Percentiles rank a stretch among this genome's conserved stretches.
Conservation (phyloP, 139 green algal species). For the Chlorella sp. region DNA sequence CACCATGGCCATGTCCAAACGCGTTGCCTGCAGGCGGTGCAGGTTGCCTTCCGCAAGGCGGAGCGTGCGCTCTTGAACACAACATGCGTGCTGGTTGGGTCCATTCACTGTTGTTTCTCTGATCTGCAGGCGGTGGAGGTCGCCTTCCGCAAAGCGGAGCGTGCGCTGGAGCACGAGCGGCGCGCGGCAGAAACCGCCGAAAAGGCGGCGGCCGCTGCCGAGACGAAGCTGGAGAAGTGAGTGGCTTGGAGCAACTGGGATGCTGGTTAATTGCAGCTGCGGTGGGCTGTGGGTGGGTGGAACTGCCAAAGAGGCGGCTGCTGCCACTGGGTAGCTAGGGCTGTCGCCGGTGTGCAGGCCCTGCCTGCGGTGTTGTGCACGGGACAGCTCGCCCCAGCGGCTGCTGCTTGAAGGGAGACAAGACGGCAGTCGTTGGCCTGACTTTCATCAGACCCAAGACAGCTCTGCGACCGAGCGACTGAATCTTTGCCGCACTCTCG, state of each 20-base stretch:
- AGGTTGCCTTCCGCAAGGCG: neutral
- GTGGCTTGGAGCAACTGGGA: too few species aligned
- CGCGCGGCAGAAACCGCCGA: conserved; percentile 9
- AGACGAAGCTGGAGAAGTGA: conserved; percentile 37
- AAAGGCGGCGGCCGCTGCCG: conserved; percentile 12
- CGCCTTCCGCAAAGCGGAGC: conserved; percentile 10
- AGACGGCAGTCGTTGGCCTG: too few species aligned
- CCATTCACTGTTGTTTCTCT: neutral
- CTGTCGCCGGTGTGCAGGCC: too few species aligned
- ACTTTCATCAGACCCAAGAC: too few species aligned
- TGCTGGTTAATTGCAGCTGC: too few species aligned
- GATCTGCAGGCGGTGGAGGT: conserved; percentile 8
- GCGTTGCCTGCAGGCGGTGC: neutral
- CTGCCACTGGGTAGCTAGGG: neutral
- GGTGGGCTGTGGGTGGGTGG: neutral
- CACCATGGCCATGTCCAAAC: neutral
- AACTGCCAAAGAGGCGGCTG: too few species aligned
- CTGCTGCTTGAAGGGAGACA: too few species aligned
- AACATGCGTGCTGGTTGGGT: too few species aligned
- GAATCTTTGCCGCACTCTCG: neutral
- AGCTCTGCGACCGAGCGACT: too few species aligned
- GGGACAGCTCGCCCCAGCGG: too few species aligned
- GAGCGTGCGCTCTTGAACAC: too few species aligned
- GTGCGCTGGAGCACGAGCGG: conserved; percentile 2
- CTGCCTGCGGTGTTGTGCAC: too few species aligned